These are phyloP conservation scores for Heliosperma pusillum DNA, from an alignment of 148 eudicot genomes.

Conservation along the genomic window DNA sequence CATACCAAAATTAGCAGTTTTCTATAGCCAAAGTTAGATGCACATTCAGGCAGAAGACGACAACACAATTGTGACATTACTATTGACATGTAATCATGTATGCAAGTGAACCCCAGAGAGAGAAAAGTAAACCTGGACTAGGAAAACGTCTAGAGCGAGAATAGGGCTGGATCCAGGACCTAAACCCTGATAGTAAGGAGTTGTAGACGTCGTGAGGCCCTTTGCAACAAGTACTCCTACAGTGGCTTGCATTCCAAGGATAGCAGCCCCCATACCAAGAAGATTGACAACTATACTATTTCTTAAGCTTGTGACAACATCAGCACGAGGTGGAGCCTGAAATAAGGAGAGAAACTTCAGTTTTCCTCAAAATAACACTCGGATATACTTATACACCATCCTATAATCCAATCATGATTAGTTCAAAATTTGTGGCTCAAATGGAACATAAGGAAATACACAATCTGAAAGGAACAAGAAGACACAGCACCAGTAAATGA, in stretches of 20 bases:
- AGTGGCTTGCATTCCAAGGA: slow-evolving; percentile 87
- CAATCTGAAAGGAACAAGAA: background rate
- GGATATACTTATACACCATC: background rate
- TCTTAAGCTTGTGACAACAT: slow-evolving; percentile 74
- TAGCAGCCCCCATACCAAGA: slow-evolving; percentile 89
- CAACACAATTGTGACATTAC: background rate
- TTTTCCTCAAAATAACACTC: background rate
- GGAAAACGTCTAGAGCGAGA: slow-evolving; percentile 84
- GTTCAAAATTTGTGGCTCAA: background rate
- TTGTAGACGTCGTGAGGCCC: slow-evolving; percentile 76
- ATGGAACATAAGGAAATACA: background rate
- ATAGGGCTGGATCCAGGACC: slow-evolving; percentile 79
- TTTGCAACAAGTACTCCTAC: slow-evolving; percentile 81
- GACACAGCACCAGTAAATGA: background rate
- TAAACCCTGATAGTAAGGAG: slow-evolving; percentile 67
- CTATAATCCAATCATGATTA: background rate
- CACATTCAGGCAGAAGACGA: background rate
- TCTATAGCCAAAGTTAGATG: background rate
- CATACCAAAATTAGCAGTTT: background rate
- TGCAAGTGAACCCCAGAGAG: background rate
- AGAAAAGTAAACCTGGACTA: slow-evolving; percentile 64
- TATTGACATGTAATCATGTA: background rate
- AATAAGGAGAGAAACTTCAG: slow-evolving; percentile 19
- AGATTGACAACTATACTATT: slow-evolving; percentile 65
- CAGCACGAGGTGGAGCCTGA: slow-evolving; percentile 98